Base-by-base conservation (phyloP, 305 asterid species). In the Ilex paraguariensis region DNA sequence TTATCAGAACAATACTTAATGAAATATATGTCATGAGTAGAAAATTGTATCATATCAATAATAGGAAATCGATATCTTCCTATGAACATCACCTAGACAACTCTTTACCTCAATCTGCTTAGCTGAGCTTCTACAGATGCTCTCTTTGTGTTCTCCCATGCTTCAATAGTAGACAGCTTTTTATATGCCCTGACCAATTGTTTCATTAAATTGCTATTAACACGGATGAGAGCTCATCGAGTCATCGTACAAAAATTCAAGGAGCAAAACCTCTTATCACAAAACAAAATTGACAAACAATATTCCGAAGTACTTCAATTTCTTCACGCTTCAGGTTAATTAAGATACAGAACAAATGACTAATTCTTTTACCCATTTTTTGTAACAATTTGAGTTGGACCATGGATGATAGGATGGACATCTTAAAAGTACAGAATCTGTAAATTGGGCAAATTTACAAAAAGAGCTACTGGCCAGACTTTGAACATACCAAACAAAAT, bases 141-240 rank as follows among this genome's bases (percentile, higher is more conserved):
- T 57, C 65, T 81, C 71, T 73, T 79, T 13, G 74, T 50, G 56
- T 72, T 79, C 80, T 83, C 90, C 93, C 90, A 79, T 44, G 84
- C 70, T 69, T 67, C 90, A 63, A 83, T 46, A 3, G 73, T 72
- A 40, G 77, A 77, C 56, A 79, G 57, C 65, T 81, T 79, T 57
- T 77, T 83, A 45, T 67, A 59, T 11, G 90, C 84, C 79, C 93
- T 85, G 86, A 59, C 67, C 16, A 0, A 61, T 65, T 17, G 31
- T 44, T 46, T 46, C 52, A 46, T 46, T 4, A 13, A 46, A 15
- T 46, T 10, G 52, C 11, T 1, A 46, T 10, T 46, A 10, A 10
- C 52, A 46, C 4, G 12, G 5, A 3, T 46, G 13, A 11, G 4
- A 46, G 15, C 15, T 13, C 11, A 46, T 46, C 16, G 13, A 21